Evolutionary conservation across 805 yeast species (phyloP), one percentile per base, ranked within the genome.

Genomic region (Lipomyces chichibuensis): DNA sequence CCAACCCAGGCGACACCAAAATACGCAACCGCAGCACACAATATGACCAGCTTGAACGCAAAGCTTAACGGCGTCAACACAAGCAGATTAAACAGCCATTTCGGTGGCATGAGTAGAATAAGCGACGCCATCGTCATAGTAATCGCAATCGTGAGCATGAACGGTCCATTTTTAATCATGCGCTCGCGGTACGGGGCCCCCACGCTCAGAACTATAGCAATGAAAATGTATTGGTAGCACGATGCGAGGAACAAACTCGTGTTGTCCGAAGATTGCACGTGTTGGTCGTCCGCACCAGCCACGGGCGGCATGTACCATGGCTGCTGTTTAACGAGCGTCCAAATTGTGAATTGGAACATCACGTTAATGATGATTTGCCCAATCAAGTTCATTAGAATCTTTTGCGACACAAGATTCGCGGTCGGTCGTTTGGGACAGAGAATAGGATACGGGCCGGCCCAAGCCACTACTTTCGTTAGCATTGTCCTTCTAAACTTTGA

Each of bases 111-210:
- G 4, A 77, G 72, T 86, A 93, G 88, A 71, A 92, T 78, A 2
- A 77, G 62, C 0, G 82, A 68, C 17, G 94, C 87, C 9, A 87
- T 66, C 4, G 81, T 59, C 0, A 84, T 64, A 0, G 96, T 84
- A 0, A 80, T 66, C 0, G 80, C 69, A 54, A 90, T 81, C 61
- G 92, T 91, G 1, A 81, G 53, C 61, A 95, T 80, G 75, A 92
- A 94, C 6, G 96, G 96, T 11, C 61, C 33, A 70, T 81, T 95
- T 69, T 86, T 82, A 33, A 79, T 77, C 72, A 88, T 85, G 1
- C 93, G 88, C 74, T 91, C 89, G 65, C 99, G 83, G 77, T 92
- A 95, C 25, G 99, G 99, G 8, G 95, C 93, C 0, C 99, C 99
- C 13, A 86, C 90, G 23, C 97, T 90, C 66, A 95, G 80, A n/a